Base-by-base conservation (phyloP, 345 rosid genomes). In the Gossypium thurberi region DNA sequence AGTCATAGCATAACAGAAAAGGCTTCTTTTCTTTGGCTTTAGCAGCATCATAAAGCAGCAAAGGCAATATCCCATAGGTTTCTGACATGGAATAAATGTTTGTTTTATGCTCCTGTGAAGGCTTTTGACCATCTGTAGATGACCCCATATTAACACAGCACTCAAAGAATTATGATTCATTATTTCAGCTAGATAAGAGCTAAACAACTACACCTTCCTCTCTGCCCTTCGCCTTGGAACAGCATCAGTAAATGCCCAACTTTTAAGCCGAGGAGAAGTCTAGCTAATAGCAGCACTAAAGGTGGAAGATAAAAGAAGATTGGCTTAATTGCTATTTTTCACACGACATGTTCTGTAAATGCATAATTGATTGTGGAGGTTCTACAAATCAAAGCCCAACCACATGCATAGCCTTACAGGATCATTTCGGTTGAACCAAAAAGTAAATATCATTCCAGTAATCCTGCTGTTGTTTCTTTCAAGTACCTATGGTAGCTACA, bases 21-120 rank as follows among this genome's bases (percentile, higher is more conserved):
- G 55, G 8, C 59, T 67, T 48, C 37, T 25, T 51, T 18, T 33
- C 50, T 46, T 46, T 46, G 58, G 23, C 62, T 57, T 21, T 57
- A 13, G 28, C 62, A 20, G 61, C 23, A n/a, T 55, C 58, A 55
- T 8, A 55, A 55, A 55, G 23, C 55, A 17, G 55, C 40, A 33
- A 33, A 33, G 40, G 40, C 40, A 33, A 33, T 1, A 33, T 33
- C 52, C 15, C 60, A 70, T 0, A 42, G 65, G 18, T 71, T 56
- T 71, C 51, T 33, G 13, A 42, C 65, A 57, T 57, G 62, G 62
- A 57, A 56, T 71, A 12, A 33, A 56, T 56, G 52, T 40, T 70
- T 70, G 60, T 14, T 17, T 44, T 44, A 65, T 21, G 69, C 48
- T 65, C 37, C 53, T 65, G 53, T 21, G 12, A 9, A 25, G 26